Conservation (phyloP, 805 yeast species). For the Priceomyces fermenticarens region DNA sequence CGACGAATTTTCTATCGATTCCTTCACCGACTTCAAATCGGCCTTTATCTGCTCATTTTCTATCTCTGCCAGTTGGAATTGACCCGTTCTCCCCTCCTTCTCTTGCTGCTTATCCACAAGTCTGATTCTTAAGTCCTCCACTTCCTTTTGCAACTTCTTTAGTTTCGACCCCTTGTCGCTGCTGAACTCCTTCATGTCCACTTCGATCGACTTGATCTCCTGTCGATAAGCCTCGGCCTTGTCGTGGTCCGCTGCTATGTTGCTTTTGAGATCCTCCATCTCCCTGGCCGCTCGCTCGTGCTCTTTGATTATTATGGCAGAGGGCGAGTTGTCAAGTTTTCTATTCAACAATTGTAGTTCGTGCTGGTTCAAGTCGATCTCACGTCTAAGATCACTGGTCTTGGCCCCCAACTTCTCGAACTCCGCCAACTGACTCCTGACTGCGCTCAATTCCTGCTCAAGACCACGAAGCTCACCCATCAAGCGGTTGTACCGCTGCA, state of each 20-base stretch:
- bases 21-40: conserved; percentile 50
- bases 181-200: conserved; percentile 79
- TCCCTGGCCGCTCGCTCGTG: conserved; percentile 46
- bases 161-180: conserved; percentile 79
- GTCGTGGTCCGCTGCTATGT: conserved; percentile 34
- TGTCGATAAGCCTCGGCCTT: conserved; percentile 26
- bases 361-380: conserved; percentile 55
- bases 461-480: conserved; percentile 36
- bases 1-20: conserved; percentile 37
- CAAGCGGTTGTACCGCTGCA: conserved; percentile 60
- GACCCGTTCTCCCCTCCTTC: conserved; percentile 47
- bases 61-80: conserved; percentile 61
- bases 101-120: conserved; percentile 39
- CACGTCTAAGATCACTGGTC: conserved; percentile 57
- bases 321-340: conserved; percentile 53
- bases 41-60: conserved; percentile 64
- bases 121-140: conserved; percentile 28
- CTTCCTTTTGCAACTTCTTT: conserved; percentile 56
- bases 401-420: conserved; percentile 44
- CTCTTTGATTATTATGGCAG: conserved; percentile 53
- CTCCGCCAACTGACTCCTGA: conserved; percentile 39
- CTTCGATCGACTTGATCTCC: conserved; percentile 56
- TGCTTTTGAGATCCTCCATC: conserved; percentile 37
- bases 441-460: conserved; percentile 38
- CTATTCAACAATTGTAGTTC: conserved; percentile 55